These are phyloP conservation scores for Cytospora chrysosperma DNA, from an alignment of 2,329 filamentous ascomycete species.

Conservation along the genomic window DNA sequence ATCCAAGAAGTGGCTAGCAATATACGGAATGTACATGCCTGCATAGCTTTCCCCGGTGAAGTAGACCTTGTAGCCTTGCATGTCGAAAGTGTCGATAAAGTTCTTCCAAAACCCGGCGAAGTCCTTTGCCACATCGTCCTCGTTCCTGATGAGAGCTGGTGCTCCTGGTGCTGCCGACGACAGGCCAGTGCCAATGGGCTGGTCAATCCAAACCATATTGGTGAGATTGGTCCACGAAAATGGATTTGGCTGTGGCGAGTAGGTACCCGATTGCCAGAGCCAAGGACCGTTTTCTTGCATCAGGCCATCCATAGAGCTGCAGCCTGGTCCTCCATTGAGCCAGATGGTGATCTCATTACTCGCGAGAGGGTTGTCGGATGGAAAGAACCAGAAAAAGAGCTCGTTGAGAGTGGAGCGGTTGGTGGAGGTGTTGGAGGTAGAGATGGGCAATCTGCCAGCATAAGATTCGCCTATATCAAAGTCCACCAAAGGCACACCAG, in stretches of 20 bases:
- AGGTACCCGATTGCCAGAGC: constrained; percentile 65
- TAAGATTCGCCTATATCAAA: constrained; percentile 70
- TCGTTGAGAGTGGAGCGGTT: constrained; percentile 40
- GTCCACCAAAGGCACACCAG: constrained; percentile 62
- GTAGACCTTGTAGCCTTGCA: constrained; percentile 64
- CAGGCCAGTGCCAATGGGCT: constrained; percentile 63
- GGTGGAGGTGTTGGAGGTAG: constrained; percentile 34
- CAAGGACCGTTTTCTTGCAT: constrained; percentile 73
- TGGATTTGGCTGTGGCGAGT: constrained; percentile 58
- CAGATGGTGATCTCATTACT: constrained; percentile 62
- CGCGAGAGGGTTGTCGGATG: constrained; percentile 49
- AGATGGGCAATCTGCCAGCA: constrained; percentile 62
- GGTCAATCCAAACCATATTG: constrained; percentile 72
- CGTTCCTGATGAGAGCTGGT: constrained; percentile 56
- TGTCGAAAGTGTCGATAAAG: constrained; percentile 64
- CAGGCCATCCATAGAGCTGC: constrained; percentile 60
- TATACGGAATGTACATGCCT: constrained; percentile 60
- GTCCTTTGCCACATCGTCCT: constrained; percentile 62
- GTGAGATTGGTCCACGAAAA: constrained; percentile 71
- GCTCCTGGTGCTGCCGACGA: constrained; percentile 50
- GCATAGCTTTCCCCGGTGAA: constrained; percentile 68
- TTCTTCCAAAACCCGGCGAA: constrained; percentile 75
- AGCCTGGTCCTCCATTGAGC: constrained; percentile 58
- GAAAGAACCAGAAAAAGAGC: constrained; percentile 69
- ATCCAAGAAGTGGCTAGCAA: constrained; percentile 67